Base-by-base conservation (phyloP, 139 green algal species). In the Coelastrella sp. region DNA sequence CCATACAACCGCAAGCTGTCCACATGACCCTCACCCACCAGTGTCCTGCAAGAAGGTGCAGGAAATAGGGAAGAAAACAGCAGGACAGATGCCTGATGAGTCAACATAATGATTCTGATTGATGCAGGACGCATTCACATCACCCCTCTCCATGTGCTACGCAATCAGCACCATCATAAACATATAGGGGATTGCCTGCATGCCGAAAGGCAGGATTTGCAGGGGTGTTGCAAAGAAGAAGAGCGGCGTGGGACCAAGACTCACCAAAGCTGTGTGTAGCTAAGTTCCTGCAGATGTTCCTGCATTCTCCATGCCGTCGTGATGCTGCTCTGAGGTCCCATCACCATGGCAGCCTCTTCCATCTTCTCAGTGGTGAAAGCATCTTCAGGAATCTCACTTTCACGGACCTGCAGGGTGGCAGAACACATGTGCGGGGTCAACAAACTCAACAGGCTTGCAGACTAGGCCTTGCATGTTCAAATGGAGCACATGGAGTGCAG, bases 201-300 rank as follows among this genome's bases (percentile, higher is more conserved):
- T n/a, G n/a, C n/a, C n/a, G n/a, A n/a, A n/a, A n/a, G n/a, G n/a
- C n/a, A n/a, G n/a, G n/a, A n/a, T n/a, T n/a, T n/a, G n/a, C n/a
- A n/a, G n/a, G n/a, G n/a, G n/a, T n/a, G n/a, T n/a, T n/a, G n/a
- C n/a, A n/a, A n/a, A 57, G 13, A 1, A 23, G 48, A 57, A 15
- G 17, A 57, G 2, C 1, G 17, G 13, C 1, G 17, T 66, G 19
- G 57, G 0, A 66, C 2, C 27, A 38, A 1, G 9, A 8, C 79
- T 53, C 64, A 85, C 81, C 94, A 97, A 64, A 98, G 92, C 91
- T 98, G 95, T 21, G 95, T 97, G 92, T 98, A 98, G 5, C 89
- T 93, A 81, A 98, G 89, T 79, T 94, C 91, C 62, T 87, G 60
- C 79, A 91, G 63, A 34, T 88, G 84, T 50, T 92, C 64, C 27